A percentile compares a stretch with the other conserved stretches of the same genome.
These are phyloP conservation scores for Colletotrichum chrysophilum DNA, from an alignment of 2,329 filamentous ascomycete species.

Conservation along the genomic window DNA sequence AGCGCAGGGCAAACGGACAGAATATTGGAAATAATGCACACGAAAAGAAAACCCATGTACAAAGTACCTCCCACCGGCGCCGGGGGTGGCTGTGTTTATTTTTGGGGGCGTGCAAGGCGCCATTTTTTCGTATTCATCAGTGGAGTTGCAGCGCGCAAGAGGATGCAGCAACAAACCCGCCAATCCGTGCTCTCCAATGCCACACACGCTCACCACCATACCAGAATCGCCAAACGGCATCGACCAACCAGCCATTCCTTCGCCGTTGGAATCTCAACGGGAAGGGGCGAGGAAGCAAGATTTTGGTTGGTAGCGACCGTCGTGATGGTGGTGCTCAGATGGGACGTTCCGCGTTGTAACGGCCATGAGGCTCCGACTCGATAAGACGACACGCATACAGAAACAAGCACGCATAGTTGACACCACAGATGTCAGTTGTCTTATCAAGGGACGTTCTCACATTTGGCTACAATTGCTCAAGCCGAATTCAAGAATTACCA, in stretches of 20 bases:
- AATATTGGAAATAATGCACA: background rate
- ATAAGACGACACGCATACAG: background rate
- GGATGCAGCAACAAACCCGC: background rate
- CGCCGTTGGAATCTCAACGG: background rate
- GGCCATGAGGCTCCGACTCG: background rate
- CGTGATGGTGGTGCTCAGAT: background rate
- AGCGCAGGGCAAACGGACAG: background rate
- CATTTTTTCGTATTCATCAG: constrained; percentile 21
- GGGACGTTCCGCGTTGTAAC: background rate
- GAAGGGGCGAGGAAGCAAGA: background rate
- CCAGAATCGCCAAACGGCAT: background rate
- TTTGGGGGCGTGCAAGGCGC: background rate
- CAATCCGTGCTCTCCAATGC: background rate
- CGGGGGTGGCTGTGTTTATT: background rate
- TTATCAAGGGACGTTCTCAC: background rate
- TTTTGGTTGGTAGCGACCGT: background rate
- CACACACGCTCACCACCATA: background rate
- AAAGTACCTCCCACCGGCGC: background rate
- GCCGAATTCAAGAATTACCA: background rate
- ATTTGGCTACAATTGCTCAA: background rate
- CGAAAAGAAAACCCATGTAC: background rate
- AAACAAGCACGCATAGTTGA: background rate
- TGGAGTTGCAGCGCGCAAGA: constrained; percentile 4
- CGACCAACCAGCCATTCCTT: background rate
- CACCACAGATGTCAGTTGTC: background rate